Evolutionary conservation across 2,329 filamentous ascomycete genomes (phyloP), one percentile per base, ranked within the genome.

Genomic region (Venturiaceae sp.): DNA sequence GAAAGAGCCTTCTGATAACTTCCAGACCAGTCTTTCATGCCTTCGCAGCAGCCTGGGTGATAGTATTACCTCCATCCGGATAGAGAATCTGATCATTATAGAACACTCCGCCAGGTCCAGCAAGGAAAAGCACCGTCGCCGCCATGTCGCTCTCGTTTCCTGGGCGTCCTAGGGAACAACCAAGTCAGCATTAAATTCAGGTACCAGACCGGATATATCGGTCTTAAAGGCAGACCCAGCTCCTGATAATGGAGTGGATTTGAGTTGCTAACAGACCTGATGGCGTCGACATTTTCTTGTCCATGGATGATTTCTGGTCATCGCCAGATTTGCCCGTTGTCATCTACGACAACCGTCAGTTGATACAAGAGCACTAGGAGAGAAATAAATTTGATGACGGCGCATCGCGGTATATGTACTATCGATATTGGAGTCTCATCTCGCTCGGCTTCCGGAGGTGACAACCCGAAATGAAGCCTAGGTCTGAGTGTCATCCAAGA

Each of bases 31-130:
- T 19, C 28, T 19, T 36, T 34, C 11, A 56, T 3, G 34, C 34
- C 36, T 56, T 56, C 21, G 54, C 54, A 4, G 54, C 54, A 21
- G 54, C 33, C 33, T 56, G 33, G 54, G 77, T 21, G 30, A 47
- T 47, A 11, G 44, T 47, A 8, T 47, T 47, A 26, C 44, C 44
- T 13, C 44, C 78, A 65, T 80, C 77, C 14, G 77, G 77, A 62
- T 78, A 78, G 47, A 82, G 59, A 33, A 80, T 74, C 65, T 81
- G 78, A 50, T 79, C 76, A 46, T 82, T 81, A 61, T 79, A 76
- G 62, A 80, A 81, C 0, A 75, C 63, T 2, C 78, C 78, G 30
- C 77, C 77, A 32, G 72, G 74, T 0, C 79, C 76, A 37, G 77
- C 78, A 41, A 81, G 66, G 62, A 81, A 75, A 53, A 82, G 65